Conservation (phyloP, 1,284 basidiomycete genomes). For the Trichosporon asahii region DNA sequence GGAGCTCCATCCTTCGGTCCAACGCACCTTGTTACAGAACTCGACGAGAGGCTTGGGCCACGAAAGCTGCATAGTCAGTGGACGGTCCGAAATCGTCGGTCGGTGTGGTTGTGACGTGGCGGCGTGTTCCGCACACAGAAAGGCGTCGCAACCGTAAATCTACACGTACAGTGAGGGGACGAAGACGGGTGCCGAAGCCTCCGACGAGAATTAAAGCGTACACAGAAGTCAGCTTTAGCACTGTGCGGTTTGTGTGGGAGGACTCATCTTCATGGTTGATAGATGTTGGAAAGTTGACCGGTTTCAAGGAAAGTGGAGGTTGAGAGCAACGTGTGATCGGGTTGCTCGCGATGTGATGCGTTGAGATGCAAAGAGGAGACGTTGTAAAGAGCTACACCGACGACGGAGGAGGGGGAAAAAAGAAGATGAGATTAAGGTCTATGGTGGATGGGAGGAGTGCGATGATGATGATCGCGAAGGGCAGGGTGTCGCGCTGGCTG, state of each 20-base stretch:
- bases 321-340: constrained; percentile 5
- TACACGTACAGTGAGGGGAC: constrained; percentile 56
- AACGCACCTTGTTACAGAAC: constrained; percentile 55
- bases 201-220: constrained; percentile 55
- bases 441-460: not conserved
- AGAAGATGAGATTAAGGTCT: not conserved
- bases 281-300: constrained; percentile 8
- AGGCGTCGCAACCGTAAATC: not conserved
- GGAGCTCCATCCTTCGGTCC: constrained; percentile 47
- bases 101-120: constrained; percentile 1
- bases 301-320: constrained; percentile 7
- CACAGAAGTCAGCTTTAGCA: constrained; percentile 17
- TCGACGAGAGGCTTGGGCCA: constrained; percentile 57
- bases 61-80: constrained; percentile 38
- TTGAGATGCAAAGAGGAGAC: not conserved
- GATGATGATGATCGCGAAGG: constrained; percentile 9
- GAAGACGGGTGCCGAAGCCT: constrained; percentile 57
- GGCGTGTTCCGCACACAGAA: not conserved
- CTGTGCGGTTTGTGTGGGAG: constrained; percentile 7
- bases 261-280: constrained; percentile 47
- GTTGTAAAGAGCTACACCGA: not conserved
- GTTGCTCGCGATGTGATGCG: not conserved
- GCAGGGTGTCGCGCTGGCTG: constrained; percentile 10
- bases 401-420: not conserved
- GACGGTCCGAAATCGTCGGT: not conserved